These are phyloP conservation scores for Quaeritorhiza haematococci DNA, from an alignment of 371 early-diverging fungal genomes.

Conservation along the genomic window DNA sequence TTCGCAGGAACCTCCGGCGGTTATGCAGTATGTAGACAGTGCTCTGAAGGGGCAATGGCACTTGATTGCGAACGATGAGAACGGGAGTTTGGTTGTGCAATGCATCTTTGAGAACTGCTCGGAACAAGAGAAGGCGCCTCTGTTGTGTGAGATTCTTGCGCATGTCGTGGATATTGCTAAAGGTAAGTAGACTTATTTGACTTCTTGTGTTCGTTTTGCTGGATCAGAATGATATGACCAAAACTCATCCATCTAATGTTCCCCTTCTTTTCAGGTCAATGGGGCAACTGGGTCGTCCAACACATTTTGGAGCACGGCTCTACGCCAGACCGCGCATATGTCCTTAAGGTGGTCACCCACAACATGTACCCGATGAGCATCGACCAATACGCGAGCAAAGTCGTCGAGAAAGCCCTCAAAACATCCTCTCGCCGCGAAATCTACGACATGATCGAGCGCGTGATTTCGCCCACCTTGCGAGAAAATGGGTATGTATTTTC, in stretches of 20 bases:
- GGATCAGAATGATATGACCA: background rate
- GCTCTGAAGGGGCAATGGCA: constrained; percentile 60
- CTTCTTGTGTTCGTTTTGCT: background rate
- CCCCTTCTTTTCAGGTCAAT: constrained; percentile 47
- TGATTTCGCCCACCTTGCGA: constrained; percentile 20
- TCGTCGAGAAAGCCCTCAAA: constrained; percentile 70
- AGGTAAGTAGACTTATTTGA: constrained; percentile 19
- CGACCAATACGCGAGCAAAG: constrained; percentile 75
- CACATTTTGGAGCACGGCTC: constrained; percentile 67
- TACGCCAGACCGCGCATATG: constrained; percentile 39
- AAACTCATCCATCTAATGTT: background rate
- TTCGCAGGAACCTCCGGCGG: constrained; percentile 38
- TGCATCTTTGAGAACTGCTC: constrained; percentile 70
- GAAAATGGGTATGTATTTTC: constrained; percentile 27
- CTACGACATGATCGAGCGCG: constrained; percentile 32
- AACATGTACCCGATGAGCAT: constrained; percentile 55
- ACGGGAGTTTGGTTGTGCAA: constrained; percentile 74
- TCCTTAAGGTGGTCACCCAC: constrained; percentile 34
- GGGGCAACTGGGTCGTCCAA: constrained; percentile 80
- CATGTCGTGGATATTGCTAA: constrained; percentile 57
- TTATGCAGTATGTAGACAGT: constrained; percentile 56
- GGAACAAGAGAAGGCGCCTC: constrained; percentile 57
- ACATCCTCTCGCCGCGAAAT: constrained; percentile 42
- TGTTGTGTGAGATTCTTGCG: constrained; percentile 56
- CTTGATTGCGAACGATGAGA: constrained; percentile 68